These are phyloP conservation scores for Chlorophyllum brunneum DNA, from an alignment of 768 basidiomycete species.

Conservation along the genomic window DNA sequence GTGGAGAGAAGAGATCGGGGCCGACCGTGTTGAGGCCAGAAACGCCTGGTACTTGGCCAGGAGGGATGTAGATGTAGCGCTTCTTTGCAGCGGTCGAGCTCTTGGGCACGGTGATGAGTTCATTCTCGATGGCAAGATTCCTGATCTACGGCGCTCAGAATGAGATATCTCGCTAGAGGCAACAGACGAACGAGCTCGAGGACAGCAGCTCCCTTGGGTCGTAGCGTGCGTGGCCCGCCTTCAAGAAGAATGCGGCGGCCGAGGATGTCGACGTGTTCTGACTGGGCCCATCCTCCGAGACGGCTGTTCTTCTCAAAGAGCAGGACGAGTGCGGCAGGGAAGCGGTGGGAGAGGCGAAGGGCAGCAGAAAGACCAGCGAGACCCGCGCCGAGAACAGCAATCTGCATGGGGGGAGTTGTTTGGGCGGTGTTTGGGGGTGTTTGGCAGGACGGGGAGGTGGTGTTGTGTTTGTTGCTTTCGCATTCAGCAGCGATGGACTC, in stretches of 20 bases:
- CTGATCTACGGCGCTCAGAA: constrained; percentile 54
- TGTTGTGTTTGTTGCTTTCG: neutral
- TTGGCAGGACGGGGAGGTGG: neutral
- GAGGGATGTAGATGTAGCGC: constrained; percentile 65
- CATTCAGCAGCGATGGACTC: constrained; percentile 44
- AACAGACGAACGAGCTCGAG: constrained; percentile 67
- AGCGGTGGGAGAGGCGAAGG: constrained; percentile 67
- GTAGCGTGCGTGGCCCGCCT: constrained; percentile 80
- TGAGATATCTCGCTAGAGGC: neutral
- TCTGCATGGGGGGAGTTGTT: constrained; percentile 23
- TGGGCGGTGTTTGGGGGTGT: neutral
- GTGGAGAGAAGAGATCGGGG: constrained; percentile 34
- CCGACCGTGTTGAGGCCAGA: constrained; percentile 47
- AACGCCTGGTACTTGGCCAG: constrained; percentile 21
- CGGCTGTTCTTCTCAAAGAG: constrained; percentile 63
- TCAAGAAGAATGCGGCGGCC: constrained; percentile 59
- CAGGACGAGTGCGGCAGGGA: constrained; percentile 55
- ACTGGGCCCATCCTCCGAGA: constrained; percentile 86
- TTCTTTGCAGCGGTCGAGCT: constrained; percentile 70
- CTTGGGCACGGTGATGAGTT: constrained; percentile 64
- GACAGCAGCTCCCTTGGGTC: constrained; percentile 70
- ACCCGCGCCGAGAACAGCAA: constrained; percentile 78
- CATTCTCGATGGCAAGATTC: constrained; percentile 57
- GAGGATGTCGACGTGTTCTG: constrained; percentile 45
- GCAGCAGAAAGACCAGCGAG: constrained; percentile 80